Base-by-base conservation (phyloP, 2,329 filamentous ascomycete species). In the Colletotrichum gigasporum region DNA sequence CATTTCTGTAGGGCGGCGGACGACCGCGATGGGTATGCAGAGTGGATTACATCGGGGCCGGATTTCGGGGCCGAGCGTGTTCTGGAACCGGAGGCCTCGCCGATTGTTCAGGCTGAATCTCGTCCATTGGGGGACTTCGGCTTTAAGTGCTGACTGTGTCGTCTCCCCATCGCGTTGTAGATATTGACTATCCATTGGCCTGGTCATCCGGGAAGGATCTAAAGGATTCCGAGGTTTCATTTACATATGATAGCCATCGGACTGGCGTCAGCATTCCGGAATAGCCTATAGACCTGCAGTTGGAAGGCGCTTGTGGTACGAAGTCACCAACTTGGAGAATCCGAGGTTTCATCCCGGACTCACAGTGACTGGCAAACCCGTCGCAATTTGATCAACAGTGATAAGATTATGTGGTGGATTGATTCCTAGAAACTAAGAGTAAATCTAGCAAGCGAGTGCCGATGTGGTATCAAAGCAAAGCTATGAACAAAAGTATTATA, bases 381-480 rank as follows among this genome's bases (percentile, higher is more conserved):
- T n/a, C n/a, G 30, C 30, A 34, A 34, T 34, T 34, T 34, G 30
- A 34, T 34, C 12, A n/a, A n/a, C n/a, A n/a, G n/a, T n/a, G n/a
- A n/a, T n/a, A n/a, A n/a, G n/a, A 14, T 12, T 12, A 35, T 35
- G 1, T 10, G 5, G 35, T 44, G 45, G 45, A 37, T 44, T 39
- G 16, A 12, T 51, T 11, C 30, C 18, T 14, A 18, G 22, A 45
- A 14, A 50, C 26, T 44, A 44, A 42, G 44, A 50, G 48, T 50
- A 50, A 50, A 62, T 54, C 28, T 61, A 50, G 62, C 56, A 62
- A 65, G 48, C 28, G 35, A 55, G 28, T 44, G 48, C 56, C 42
- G 32, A 42, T 18, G 42, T 65, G 56, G 56, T 65, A 65, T 65
- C 56, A 61, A 59, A 62, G 62, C 20, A 55, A 53, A n/a, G 35